Base-by-base conservation (phyloP, 805 yeast species). In the Ogataea polymorpha region DNA sequence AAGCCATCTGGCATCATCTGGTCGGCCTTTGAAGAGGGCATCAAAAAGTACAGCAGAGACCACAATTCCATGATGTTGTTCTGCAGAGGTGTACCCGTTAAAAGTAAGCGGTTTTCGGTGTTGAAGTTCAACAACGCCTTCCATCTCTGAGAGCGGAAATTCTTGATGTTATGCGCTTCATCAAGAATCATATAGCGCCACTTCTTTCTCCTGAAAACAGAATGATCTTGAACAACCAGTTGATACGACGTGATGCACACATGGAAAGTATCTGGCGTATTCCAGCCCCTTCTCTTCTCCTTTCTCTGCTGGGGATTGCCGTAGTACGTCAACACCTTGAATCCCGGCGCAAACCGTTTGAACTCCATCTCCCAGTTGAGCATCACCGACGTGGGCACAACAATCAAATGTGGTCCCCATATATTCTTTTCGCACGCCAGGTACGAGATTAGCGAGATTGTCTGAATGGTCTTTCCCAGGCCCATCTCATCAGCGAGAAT, bases 301-400 rank as follows among this genome's bases (percentile, higher is more conserved):
- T 90, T 90, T 58, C 99, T 81, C 61, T 93, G 98, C 55, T 87
- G 96, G 0, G 98, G 99, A 12, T 95, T 82, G 0, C 99, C 99
- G 56, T 91, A 93, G 62, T 93, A 93, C 0, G 98, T 93, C 60
- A 93, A 59, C 3, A 93, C 93, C 62, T 95, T 91, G 62, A 93
- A 85, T 0, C 99, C 99, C 0, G 99, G 99, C 1, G 97, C 97
- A 70, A 93, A 93, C 54, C 96, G 79, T 57, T 95, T 93, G 66
- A 93, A 90, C 58, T 93, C 99, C 97, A 95, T 91, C 62, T 93
- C 99, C 99, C 99, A 93, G 58, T 93, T 93, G 39, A 93, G 76
- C 81, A 93, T 81, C 6, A 93, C 99, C 12, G 96, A 87, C 0
- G 99, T 93, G 4, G 99, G 99, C 4, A 93, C 99, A 45, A 93